phyloP scores from a whole-genome alignment of 768 basidiomycete genomes.

The Phanerochaete sordida region DNA sequence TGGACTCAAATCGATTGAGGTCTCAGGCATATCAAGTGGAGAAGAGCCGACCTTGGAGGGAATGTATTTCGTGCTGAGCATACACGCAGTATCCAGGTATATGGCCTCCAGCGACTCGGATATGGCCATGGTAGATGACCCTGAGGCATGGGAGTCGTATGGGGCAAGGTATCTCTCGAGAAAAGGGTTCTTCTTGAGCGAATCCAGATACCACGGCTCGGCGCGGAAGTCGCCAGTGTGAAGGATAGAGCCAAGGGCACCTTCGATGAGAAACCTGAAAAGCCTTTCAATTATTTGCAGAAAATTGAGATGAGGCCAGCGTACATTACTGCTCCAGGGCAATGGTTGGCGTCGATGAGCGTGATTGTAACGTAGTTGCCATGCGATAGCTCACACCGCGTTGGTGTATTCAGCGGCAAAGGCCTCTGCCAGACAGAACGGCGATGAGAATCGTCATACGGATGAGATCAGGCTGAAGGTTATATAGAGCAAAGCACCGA shows the following conservation, averaged over 20 bases:
- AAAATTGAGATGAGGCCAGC: constrained; percentile 20
- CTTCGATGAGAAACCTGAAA: constrained; percentile 80
- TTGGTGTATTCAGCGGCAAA: constrained; percentile 63
- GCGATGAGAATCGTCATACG: not conserved
- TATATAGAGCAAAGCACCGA: no score
- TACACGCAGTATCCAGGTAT: constrained; percentile 22
- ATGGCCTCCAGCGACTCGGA: not conserved
- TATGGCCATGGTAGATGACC: no score
- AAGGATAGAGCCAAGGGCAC: constrained; percentile 63
- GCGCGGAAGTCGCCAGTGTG: constrained; percentile 94
- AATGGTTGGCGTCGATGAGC: constrained; percentile 89
- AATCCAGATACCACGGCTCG: constrained; percentile 76
- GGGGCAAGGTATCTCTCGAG: constrained; percentile 67
- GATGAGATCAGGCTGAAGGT: no score
- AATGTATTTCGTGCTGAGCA: constrained; percentile 15
- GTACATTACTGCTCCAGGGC: constrained; percentile 91
- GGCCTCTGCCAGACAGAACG: constrained; percentile 41
- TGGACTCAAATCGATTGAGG: not conserved
- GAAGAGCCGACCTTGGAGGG: constrained; percentile 11
- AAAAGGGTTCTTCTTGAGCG: constrained; percentile 63
- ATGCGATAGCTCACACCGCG: constrained; percentile 51
- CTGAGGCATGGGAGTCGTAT: not conserved
- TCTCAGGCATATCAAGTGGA: not conserved
- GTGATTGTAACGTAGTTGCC: constrained; percentile 68
- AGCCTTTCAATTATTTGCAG: not conserved